These are phyloP conservation scores for Podaxis sp. DNA, from an alignment of 768 basidiomycete genomes.

Conservation along the genomic window DNA sequence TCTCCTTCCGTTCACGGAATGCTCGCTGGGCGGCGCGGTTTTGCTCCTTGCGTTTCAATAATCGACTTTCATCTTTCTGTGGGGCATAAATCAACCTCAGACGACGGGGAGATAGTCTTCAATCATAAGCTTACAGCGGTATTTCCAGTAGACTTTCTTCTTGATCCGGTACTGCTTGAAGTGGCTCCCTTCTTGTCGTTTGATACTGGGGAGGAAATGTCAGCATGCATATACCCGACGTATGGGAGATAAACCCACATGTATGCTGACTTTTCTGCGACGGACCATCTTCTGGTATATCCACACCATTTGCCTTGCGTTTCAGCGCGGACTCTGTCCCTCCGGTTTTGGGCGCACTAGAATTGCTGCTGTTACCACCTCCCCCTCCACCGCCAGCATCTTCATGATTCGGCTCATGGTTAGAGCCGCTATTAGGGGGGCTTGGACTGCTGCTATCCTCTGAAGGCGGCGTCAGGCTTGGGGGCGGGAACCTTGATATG, in stretches of 20 bases:
- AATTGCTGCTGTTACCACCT: background rate
- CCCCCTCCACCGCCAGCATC: conserved; percentile 34
- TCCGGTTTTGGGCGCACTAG: too few relatives aligned
- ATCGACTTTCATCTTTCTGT: conserved; percentile 68
- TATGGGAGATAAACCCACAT: conserved; percentile 35
- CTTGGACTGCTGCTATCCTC: conserved; percentile 83
- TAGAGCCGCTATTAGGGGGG: conserved; percentile 49
- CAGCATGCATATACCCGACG: background rate
- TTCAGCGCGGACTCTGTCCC: conserved; percentile 51
- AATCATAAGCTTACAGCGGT: conserved; percentile 25
- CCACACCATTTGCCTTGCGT: conserved; percentile 73
- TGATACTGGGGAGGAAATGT: conserved; percentile 16
- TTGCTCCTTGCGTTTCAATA: conserved; percentile 93
- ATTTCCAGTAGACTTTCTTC: conserved; percentile 36
- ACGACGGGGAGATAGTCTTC: background rate
- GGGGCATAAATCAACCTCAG: background rate
- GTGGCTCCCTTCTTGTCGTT: conserved; percentile 28
- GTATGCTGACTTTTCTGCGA: conserved; percentile 67
- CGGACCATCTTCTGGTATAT: conserved; percentile 58
- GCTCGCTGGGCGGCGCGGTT: conserved; percentile 97
- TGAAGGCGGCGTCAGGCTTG: conserved; percentile 59
- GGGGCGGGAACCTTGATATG: conserved; percentile 48
- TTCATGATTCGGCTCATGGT: conserved; percentile 33
- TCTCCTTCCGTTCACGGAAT: conserved; percentile 96
- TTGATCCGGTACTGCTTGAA: conserved; percentile 23